Evolutionary conservation across 1,139 yeast genomes (phyloP), one percentile per base, ranked within the genome.

Genomic region (Magnusiomyces ingens): DNA sequence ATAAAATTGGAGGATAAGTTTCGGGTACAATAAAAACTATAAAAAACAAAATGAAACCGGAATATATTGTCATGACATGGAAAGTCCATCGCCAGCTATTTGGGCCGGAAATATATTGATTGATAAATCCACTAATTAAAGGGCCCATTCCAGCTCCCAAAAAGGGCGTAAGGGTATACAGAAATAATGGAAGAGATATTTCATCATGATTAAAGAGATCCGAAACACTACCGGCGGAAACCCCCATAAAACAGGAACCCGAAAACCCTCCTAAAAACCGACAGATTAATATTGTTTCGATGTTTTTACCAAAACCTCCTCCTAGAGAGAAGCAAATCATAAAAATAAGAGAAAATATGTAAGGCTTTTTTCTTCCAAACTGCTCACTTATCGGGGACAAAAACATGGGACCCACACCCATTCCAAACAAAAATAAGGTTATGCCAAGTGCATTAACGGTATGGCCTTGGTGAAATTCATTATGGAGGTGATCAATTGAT

Each of bases 331-430:
- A 86, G 49, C 79, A 64, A 32, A 78, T 71, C 63, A 78, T 80
- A 1, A 84, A 78, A 41, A 86, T 71, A 8, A 76, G 65, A 1
- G 89, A 78, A 1, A 78, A 57, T 0, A 84, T 57, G 50, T 84
- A 60, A 12, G 86, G 81, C 2, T 74, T 67, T 63, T 78, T 78
- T 67, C 95, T 78, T 50, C 96, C 95, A 61, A 75, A 82, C 50
- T 84, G 65, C 67, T 85, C 95, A 10, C 91, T 82, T 47, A 86
- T 65, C 3, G 95, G 95, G 18, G 93, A 95, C 81, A 87, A 86
- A 42, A 85, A 61, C 40, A 85, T 72, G 8, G 95, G 95, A 15
- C 95, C 95, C 0, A 85, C 76, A 0, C 94, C 95, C 67, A 86
- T 86, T 21, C 95, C 95, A 46, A 84, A 64, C 17, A 87, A 94